A percentile compares a stretch with the other conserved stretches of the same genome.
These are phyloP conservation scores for Parachlorella kessleri DNA, from an alignment of 139 green algal genomes.

Conservation along the genomic window DNA sequence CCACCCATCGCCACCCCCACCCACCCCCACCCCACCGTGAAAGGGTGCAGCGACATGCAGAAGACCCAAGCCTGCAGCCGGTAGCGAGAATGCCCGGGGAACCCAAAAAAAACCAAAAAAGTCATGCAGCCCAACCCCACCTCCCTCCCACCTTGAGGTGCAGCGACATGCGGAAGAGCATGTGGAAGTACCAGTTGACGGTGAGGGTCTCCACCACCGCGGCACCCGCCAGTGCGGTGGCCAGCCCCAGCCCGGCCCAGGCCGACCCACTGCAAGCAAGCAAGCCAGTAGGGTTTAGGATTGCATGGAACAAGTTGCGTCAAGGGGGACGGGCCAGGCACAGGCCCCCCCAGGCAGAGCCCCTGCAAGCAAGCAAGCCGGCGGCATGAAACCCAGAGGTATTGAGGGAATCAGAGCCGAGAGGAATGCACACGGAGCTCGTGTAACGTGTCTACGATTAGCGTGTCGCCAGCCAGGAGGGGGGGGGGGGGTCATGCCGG, in stretches of 20 bases:
- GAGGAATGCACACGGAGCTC: no score
- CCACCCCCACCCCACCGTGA: constrained; percentile 46
- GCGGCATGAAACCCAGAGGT: no score
- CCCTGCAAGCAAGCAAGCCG: background rate
- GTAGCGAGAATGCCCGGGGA: no score
- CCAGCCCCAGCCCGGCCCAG: constrained; percentile 43
- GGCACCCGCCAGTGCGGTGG: constrained; percentile 45
- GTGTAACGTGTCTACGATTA: no score
- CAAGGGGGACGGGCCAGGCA: no score
- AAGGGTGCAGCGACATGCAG: constrained; percentile 75
- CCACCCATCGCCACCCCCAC: constrained; percentile 54
- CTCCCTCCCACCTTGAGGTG: constrained; percentile 62
- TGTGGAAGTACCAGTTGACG: constrained; percentile 88
- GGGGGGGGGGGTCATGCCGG: no score
- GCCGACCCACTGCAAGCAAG: background rate
- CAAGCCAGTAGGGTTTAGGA: background rate
- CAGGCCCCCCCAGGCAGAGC: constrained; percentile 29
- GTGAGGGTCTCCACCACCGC: constrained; percentile 67
- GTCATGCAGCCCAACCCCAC: background rate
- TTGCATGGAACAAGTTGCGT: no score
- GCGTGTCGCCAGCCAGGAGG: no score
- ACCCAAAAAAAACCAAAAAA: background rate
- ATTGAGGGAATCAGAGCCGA: no score
- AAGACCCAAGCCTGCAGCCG: constrained; percentile 84
- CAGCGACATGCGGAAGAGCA: constrained; percentile 76